phyloP scores from a whole-genome alignment of 2,329 filamentous ascomycete genomes.

The Apiospora rasikravindrae region DNA sequence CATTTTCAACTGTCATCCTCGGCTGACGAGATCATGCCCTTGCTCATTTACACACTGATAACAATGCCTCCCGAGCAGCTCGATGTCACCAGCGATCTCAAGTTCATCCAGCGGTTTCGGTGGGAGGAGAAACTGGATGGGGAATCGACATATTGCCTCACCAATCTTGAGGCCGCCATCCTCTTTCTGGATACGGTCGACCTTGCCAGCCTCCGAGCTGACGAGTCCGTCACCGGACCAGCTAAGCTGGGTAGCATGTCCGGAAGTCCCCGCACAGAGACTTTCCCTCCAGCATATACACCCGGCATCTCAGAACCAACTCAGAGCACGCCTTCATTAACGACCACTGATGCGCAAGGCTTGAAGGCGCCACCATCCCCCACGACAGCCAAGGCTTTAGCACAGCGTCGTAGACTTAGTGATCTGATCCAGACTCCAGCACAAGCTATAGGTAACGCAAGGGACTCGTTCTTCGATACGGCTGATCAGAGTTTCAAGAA shows the following conservation, averaged over 20 bases:
- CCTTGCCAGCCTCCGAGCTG: slow-evolving; percentile 81
- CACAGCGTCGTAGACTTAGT: slow-evolving; percentile 72
- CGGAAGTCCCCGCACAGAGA: slow-evolving; percentile 56
- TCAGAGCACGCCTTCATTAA: slow-evolving; percentile 32
- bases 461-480: slow-evolving; percentile 83
- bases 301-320: slow-evolving; percentile 38
- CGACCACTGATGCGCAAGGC: slow-evolving; percentile 37
- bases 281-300: slow-evolving; percentile 62
- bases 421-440: slow-evolving; percentile 86
- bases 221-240: slow-evolving; percentile 75
- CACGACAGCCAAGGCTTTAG: slow-evolving; percentile 36
- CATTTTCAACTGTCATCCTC: slow-evolving; percentile 80
- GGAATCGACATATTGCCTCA: slow-evolving; percentile 94
- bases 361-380: slow-evolving; percentile 45
- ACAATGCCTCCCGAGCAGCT: slow-evolving; percentile 85
- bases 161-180: slow-evolving; percentile 93
- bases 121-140: slow-evolving; percentile 86
- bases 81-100: slow-evolving; percentile 90
- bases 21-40: slow-evolving; percentile 95
- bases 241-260: slow-evolving; percentile 58
- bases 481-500: slow-evolving; percentile 93
- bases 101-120: slow-evolving; percentile 91
- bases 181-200: slow-evolving; percentile 96
- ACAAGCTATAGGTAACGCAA: slow-evolving; percentile 79
- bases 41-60: slow-evolving; percentile 94